Conservation (phyloP, 306 rosid species). For the Gastrolobium villosum region DNA sequence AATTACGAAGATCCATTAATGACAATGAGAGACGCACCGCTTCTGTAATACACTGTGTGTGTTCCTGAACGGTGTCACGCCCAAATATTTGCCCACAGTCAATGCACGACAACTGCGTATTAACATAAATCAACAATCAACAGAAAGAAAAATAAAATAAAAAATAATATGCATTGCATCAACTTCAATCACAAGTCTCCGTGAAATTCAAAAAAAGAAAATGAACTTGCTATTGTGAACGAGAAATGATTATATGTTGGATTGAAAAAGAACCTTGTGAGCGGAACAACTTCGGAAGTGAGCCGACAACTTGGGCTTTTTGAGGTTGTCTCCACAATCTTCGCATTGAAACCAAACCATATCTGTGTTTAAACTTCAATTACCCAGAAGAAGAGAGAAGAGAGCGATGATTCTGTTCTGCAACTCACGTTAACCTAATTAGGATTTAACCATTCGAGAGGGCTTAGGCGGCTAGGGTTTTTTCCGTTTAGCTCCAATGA, state of each 20-base stretch:
- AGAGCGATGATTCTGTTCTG: neutral
- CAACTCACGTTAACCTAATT: conserved; percentile 11
- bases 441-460: conserved; percentile 28
- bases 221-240: neutral
- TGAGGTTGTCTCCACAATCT: conserved; percentile 91
- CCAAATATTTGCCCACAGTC: conserved; percentile 88
- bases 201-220: neutral
- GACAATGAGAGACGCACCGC: conserved; percentile 63
- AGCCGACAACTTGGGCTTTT: conserved; percentile 77
- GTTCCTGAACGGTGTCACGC: conserved; percentile 76
- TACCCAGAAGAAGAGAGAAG: neutral
- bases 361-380: neutral
- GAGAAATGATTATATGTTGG: neutral
- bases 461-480: conserved; percentile 50
- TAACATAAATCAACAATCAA: conserved; percentile 19
- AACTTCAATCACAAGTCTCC: neutral
- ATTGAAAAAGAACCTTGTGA: conserved; percentile 56
- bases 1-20: neutral
- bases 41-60: conserved; percentile 91
- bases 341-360: conserved; percentile 99
- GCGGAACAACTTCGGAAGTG: conserved; percentile 91
- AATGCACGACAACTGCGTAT: conserved; percentile 93
- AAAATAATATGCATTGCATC: neutral
- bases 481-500: conserved; percentile 16
- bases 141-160: neutral